Evolutionary conservation across 306 rosid species (phyloP), one percentile per base, ranked within the genome.

Genomic region (Potentilla sterilis): DNA sequence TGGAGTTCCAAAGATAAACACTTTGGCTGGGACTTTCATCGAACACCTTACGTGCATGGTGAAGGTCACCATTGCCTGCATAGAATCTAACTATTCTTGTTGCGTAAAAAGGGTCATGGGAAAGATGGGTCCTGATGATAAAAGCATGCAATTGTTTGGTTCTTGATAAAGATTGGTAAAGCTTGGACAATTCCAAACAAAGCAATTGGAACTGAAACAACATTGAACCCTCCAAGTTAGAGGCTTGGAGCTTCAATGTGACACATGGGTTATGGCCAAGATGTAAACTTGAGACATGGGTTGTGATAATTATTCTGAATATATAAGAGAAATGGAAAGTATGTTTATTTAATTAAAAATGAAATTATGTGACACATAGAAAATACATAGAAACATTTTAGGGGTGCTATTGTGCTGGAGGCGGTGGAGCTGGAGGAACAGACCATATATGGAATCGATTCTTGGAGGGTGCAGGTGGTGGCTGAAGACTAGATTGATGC

Each of bases 1-100:
- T 75, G 64, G 98, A 87, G 63, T 95, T 95, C 96, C 96, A 92
- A 14, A 95, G 91, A 81, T 81, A 92, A 71, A 92, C 90, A 11
- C 84, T 92, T 81, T 79, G 87, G 61, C 34, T 67, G 65, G 92
- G 77, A 78, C 79, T 86, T 86, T 78, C 67, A 40, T 91, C 90
- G 77, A 94, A 94, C 87, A 92, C 68, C 4, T 77, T 80, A 75
- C 87, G 77, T 41, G 95, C 98, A 77, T 80, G 67, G 14, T 32
- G 49, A 16, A 89, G 79, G 67, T 84, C 83, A 9, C 77, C 79
- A 75, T 79, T 88, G 72, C 74, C 24, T 0, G 90, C 90, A 48
- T 90, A 91, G 1, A 73, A 51, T 67, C 92, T 90, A 0, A 90
- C 77, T 0, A 92, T 69, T 83, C 79, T 83, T 28, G 98, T 92